Evolutionary conservation across 106 monocot species (phyloP).

Genomic region (Iris macrosiphon): DNA sequence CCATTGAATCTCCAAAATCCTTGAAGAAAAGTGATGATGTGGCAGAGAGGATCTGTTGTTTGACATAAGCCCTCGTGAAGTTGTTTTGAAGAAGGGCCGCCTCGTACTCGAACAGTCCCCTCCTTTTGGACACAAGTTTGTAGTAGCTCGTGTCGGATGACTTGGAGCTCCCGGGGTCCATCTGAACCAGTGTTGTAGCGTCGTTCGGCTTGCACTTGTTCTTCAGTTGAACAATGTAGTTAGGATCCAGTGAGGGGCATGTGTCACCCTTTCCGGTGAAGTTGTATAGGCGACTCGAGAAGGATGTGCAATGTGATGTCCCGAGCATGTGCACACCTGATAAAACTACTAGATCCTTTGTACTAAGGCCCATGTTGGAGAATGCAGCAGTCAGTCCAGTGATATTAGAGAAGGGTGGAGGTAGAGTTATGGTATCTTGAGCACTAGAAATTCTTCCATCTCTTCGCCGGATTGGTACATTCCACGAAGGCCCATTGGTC

Average conservation of each 20-base stretch:
- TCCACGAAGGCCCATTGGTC: constrained; percentile 17
- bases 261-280: constrained; percentile 36
- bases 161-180: constrained; percentile 27
- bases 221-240: constrained; percentile 17
- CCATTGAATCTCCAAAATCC: constrained; percentile 39
- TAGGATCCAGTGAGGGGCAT: constrained; percentile 24
- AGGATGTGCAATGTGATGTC: constrained; percentile 29
- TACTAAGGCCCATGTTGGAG: constrained; percentile 11
- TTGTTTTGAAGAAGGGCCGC: constrained; percentile 21
- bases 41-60: background rate
- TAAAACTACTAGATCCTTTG: constrained; percentile 20
- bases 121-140: constrained; percentile 17
- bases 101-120: constrained; percentile 36
- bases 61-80: constrained; percentile 10
- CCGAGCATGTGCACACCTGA: constrained; percentile 36
- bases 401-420: constrained; percentile 6
- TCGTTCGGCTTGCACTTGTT: constrained; percentile 19
- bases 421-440: constrained; percentile 9
- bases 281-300: constrained; percentile 32
- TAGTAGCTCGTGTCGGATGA: constrained; percentile 34
- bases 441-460: constrained; percentile 9
- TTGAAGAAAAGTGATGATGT: constrained; percentile 14
- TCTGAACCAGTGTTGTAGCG: constrained; percentile 8
- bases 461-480: constrained; percentile 23
- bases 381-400: constrained; percentile 6